A percentile compares a stretch with the other conserved stretches of the same genome.
These are phyloP conservation scores for Potentilla sterilis DNA, from an alignment of 306 rosid genomes.

Conservation along the genomic window DNA sequence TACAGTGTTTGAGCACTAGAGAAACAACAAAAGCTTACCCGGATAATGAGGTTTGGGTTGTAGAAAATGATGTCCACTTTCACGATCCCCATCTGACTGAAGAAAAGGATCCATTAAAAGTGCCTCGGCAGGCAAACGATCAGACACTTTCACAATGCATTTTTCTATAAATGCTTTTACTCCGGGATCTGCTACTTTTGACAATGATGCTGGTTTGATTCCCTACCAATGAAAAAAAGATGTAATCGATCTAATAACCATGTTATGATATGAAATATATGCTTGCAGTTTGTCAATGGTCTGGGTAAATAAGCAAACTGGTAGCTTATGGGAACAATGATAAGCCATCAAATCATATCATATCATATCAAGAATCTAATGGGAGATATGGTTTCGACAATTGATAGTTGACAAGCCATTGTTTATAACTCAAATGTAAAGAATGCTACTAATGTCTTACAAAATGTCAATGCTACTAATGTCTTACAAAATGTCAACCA, in stretches of 20 bases:
- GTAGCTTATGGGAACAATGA: not conserved
- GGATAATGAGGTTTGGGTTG: constrained; percentile 28
- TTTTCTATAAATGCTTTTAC: constrained; percentile 80
- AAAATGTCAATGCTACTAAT: not conserved
- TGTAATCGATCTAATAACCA: not conserved
- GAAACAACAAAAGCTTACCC: constrained; percentile 36
- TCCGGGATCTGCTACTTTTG: constrained; percentile 63
- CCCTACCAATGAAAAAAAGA: constrained; percentile 52
- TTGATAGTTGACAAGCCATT: not conserved
- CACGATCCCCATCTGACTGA: constrained; percentile 50
- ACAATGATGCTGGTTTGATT: constrained; percentile 84
- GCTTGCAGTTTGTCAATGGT: not conserved
- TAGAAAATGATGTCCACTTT: constrained; percentile 47
- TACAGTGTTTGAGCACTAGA: constrained; percentile 12
- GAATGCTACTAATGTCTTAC: not conserved
- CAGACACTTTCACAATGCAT: constrained; percentile 72
- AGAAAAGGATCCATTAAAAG: constrained; percentile 89
- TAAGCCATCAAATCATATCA: not conserved
- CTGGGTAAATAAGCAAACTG: not conserved
- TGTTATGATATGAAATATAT: not conserved
- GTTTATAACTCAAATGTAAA: not conserved
- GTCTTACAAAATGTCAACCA: not conserved
- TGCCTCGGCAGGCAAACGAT: constrained; percentile 78
- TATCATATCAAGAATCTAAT: not conserved
- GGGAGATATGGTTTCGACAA: not conserved